Evolutionary conservation across 179 eudicot species (phyloP).

Genomic region (Patellifolia procumbens): DNA sequence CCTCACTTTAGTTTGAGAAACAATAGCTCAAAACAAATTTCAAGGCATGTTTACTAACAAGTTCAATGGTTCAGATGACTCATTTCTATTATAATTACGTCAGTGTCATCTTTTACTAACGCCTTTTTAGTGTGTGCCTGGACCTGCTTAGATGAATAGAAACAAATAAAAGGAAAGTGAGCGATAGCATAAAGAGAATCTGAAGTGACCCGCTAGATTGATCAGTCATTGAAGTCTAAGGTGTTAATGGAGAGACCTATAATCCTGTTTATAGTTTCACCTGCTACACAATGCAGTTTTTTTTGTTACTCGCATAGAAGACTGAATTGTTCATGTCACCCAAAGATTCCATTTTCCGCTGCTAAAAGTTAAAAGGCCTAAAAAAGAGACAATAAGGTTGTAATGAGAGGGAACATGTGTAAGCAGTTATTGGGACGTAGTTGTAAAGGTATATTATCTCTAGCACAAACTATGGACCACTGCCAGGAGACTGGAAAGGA

Average conservation of each 20-base stretch:
- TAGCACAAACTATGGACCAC: background rate
- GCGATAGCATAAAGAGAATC: background rate
- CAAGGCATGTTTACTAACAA: background rate
- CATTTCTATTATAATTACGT: background rate
- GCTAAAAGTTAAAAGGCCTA: constrained; percentile 8
- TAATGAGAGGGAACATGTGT: background rate
- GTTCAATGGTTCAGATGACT: background rate
- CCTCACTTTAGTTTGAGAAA: constrained; percentile 2
- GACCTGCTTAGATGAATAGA: background rate
- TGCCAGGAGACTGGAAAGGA: background rate
- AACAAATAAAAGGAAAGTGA: background rate
- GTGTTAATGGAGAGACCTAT: constrained; percentile 12
- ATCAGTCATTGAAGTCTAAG: background rate
- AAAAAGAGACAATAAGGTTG: background rate
- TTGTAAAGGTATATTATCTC: constrained; percentile 6
- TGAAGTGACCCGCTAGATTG: background rate
- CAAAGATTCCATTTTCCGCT: background rate
- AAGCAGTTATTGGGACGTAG: too few relatives aligned
- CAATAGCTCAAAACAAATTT: background rate
- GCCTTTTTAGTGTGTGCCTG: background rate
- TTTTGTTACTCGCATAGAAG: background rate
- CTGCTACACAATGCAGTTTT: background rate
- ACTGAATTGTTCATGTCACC: background rate
- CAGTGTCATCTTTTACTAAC: background rate
- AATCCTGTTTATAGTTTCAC: too few relatives aligned